Evolutionary conservation across 805 yeast species (phyloP).

Genomic region (Saccharomycopsis sp.): DNA sequence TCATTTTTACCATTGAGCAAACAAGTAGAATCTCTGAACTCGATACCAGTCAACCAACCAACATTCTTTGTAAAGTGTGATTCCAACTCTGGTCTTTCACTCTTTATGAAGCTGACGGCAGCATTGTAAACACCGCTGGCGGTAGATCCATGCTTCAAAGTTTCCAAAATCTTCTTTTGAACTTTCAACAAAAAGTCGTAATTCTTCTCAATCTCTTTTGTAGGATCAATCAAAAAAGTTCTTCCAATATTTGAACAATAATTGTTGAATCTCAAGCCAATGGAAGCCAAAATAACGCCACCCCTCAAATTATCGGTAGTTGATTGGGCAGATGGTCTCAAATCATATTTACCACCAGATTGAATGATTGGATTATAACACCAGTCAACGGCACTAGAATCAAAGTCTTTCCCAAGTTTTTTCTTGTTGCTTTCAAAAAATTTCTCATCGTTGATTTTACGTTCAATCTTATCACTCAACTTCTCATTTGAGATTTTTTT

Average conservation of each 20-base stretch:
- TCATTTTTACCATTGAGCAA: conserved; percentile 67
- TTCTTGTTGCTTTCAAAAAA: conserved; percentile 51
- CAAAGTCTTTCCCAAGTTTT: conserved; percentile 58
- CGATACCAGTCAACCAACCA: conserved; percentile 87
- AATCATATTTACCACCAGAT: conserved; percentile 78
- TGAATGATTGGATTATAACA: conserved; percentile 86
- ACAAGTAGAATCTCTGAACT: conserved; percentile 72
- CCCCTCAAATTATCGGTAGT: conserved; percentile 54
- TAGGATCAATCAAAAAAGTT: conserved; percentile 84
- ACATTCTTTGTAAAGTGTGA: conserved; percentile 62
- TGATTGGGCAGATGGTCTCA: conserved; percentile 76
- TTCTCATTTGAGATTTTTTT: conserved; percentile 61
- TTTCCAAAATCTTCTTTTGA: conserved; percentile 54
- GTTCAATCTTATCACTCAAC: conserved; percentile 68
- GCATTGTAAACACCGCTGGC: conserved; percentile 62
- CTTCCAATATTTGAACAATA: conserved; percentile 85
- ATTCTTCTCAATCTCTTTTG: conserved; percentile 65
- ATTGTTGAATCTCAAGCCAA: conserved; percentile 80
- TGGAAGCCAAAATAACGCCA: conserved; percentile 73
- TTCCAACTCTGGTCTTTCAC: conserved; percentile 57
- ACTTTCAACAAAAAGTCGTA: conserved; percentile 68
- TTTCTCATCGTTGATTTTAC: conserved; percentile 69
- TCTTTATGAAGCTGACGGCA: conserved; percentile 49
- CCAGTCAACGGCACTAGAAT: conserved; percentile 78
- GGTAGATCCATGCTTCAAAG: conserved; percentile 57